Conservation (phyloP, 73 alveolate species). For the Halteria grandinella region DNA sequence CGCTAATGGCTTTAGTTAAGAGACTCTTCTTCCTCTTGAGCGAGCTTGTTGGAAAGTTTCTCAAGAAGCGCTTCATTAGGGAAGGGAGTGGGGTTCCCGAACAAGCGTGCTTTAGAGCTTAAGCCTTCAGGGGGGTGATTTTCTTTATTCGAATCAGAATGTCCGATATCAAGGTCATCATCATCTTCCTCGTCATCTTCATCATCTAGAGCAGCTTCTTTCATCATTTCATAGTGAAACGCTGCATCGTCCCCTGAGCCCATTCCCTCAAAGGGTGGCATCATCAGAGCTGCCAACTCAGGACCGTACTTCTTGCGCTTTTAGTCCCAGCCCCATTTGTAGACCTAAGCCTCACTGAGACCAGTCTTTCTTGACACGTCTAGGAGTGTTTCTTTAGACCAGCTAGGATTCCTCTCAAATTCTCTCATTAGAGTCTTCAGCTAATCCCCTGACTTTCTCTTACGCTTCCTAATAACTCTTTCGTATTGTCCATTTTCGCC, state of each 20-base stretch:
- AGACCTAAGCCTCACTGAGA: conserved; percentile 75
- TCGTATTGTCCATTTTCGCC: conserved; percentile 26
- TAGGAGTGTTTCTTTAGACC: conserved; percentile 67
- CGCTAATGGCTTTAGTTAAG: background rate
- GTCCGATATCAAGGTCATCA: background rate
- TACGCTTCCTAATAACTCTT: conserved; percentile 62
- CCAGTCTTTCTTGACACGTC: conserved; percentile 72
- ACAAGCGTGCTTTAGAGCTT: background rate
- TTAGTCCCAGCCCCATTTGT: conserved; percentile 87
- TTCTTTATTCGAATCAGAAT: background rate
- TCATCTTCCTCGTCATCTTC: too few species aligned
- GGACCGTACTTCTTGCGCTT: conserved; percentile 69
- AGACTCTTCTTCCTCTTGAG: conserved; percentile 13
- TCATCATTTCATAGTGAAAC: too few species aligned
- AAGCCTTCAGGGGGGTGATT: too few species aligned
- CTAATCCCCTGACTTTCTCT: conserved; percentile 66
- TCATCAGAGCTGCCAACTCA: conserved; percentile 43
- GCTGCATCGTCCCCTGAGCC: conserved; percentile 9
- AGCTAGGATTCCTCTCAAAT: conserved; percentile 65
- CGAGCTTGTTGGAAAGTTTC: conserved; percentile 2
- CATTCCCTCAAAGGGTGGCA: conserved; percentile 40
- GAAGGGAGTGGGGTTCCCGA: conserved; percentile 17
- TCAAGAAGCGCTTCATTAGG: conserved; percentile 18
- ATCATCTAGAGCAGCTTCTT: too few species aligned
- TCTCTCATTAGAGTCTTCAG: conserved; percentile 63